phyloP scores from a whole-genome alignment of 2,329 filamentous ascomycete species.

The Curvularia spicifera region DNA sequence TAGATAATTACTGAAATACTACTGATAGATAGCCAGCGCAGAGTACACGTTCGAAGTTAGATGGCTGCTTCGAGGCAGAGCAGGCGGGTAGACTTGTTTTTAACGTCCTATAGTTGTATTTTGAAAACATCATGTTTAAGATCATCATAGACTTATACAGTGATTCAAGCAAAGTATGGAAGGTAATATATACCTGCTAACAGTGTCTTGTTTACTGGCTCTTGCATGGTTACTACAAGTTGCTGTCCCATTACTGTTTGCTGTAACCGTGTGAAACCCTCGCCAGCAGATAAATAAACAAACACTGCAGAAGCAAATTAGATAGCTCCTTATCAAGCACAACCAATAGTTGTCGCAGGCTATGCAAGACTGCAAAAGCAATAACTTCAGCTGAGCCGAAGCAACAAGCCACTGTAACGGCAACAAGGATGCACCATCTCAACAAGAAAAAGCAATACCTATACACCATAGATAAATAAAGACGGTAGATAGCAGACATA shows the following conservation, averaged over 20 bases:
- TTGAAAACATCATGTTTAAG: background rate
- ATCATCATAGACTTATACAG: background rate
- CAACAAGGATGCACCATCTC: too few species aligned
- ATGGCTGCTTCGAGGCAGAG: background rate
- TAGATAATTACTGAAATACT: background rate
- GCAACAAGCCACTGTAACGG: too few species aligned
- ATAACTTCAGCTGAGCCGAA: too few species aligned
- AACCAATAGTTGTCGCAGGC: background rate
- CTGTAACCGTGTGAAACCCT: background rate
- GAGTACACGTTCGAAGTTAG: background rate
- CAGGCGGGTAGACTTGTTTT: background rate
- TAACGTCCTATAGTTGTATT: background rate
- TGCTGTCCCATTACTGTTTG: background rate
- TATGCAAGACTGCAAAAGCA: too few species aligned
- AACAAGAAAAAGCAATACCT: too few species aligned
- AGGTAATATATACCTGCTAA: background rate
- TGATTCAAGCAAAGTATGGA: background rate
- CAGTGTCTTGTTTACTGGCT: background rate
- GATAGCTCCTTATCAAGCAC: background rate
- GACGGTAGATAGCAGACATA: too few species aligned
- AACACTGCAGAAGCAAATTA: background rate
- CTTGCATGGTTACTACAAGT: background rate
- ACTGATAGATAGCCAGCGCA: slow-evolving; percentile 1
- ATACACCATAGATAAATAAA: too few species aligned
- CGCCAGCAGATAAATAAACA: background rate